Percentiles rank a stretch among this genome's conserved stretches.
These are phyloP conservation scores for Remersonia thermophila DNA, from an alignment of 2,329 filamentous ascomycete genomes.

Conservation along the genomic window DNA sequence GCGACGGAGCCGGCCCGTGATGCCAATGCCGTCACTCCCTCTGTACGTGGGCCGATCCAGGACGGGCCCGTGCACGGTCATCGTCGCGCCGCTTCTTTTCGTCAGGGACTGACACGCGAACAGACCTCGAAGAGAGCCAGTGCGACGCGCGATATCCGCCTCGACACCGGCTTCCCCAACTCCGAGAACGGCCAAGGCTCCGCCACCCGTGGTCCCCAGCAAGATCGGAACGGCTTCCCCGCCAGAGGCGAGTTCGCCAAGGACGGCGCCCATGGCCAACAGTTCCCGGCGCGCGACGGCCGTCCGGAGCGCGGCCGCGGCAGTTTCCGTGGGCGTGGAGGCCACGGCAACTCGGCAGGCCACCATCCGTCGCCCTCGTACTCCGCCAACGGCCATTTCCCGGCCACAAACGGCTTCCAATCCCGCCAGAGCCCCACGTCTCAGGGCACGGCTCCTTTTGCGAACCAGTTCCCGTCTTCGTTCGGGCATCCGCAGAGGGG, in stretches of 20 bases:
- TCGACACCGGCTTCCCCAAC: constrained; percentile 11
- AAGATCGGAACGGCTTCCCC: constrained; percentile 11
- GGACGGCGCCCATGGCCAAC: constrained; percentile 18
- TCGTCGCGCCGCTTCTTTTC: neutral
- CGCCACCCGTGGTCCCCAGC: constrained; percentile 7
- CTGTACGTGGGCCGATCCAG: constrained; percentile 1
- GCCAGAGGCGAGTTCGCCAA: constrained; percentile 12
- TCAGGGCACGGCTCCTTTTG: constrained; percentile 31
- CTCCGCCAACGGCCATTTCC: constrained; percentile 24
- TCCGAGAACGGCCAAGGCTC: constrained; percentile 7
- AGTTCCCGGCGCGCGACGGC: constrained; percentile 21
- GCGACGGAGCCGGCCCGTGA: constrained; percentile 32
- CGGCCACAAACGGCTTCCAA: constrained; percentile 19
- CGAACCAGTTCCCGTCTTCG: constrained; percentile 21
- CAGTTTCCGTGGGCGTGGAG: constrained; percentile 35
- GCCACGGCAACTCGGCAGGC: constrained; percentile 26
- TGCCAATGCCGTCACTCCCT: constrained; percentile 6
- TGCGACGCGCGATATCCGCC: constrained; percentile 13
- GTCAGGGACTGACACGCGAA: constrained; percentile 3
- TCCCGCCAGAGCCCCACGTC: constrained; percentile 24
- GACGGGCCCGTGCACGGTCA: constrained; percentile 11
- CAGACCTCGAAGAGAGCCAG: constrained; percentile 15
- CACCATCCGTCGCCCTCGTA: constrained; percentile 26
- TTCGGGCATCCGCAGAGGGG: constrained; percentile 14
- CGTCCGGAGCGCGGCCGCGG: constrained; percentile 27